Conservation (phyloP, 1,284 basidiomycete genomes). For the Melampsora larici-populina region DNA sequence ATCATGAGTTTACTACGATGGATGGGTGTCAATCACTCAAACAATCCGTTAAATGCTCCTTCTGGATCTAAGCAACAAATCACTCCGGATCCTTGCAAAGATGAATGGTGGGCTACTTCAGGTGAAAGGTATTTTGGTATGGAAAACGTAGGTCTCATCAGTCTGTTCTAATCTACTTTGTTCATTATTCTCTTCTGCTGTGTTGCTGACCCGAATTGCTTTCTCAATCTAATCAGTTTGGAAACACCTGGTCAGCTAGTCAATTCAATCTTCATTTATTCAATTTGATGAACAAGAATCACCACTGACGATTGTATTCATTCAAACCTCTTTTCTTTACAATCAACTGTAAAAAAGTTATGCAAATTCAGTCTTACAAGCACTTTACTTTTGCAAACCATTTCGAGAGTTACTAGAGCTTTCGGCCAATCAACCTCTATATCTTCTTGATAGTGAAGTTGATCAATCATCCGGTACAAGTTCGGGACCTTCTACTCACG, state of each 20-base stretch:
- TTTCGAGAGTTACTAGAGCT: slow-evolving; percentile 69
- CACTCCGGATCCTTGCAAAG: slow-evolving; percentile 11
- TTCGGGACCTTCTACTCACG: background rate
- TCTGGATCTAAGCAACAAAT: slow-evolving; percentile 22
- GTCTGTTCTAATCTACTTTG: background rate
- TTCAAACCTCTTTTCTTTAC: background rate
- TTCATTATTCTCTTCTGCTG: background rate
- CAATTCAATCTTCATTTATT: background rate
- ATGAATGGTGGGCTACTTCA: slow-evolving; percentile 38
- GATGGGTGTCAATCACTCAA: slow-evolving; percentile 47
- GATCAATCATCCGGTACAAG: slow-evolving; percentile 10
- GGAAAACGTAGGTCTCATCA: slow-evolving; percentile 72
- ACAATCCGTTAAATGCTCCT: background rate
- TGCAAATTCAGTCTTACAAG: slow-evolving; percentile 94
- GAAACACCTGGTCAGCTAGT: slow-evolving; percentile 70
- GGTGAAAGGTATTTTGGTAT: slow-evolving; percentile 67
- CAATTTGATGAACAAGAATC: background rate
- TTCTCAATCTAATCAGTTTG: slow-evolving; percentile 61
- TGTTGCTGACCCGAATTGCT: slow-evolving; percentile 39
- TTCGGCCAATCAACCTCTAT: slow-evolving; percentile 57
- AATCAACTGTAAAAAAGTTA: slow-evolving; percentile 62
- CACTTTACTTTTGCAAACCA: slow-evolving; percentile 82
- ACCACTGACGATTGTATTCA: background rate
- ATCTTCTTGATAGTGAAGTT: slow-evolving; percentile 51
- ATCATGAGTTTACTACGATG: slow-evolving; percentile 47